These are phyloP conservation scores for Melaleuca quinquenervia DNA, from an alignment of 345 rosid genomes.

Conservation along the genomic window DNA sequence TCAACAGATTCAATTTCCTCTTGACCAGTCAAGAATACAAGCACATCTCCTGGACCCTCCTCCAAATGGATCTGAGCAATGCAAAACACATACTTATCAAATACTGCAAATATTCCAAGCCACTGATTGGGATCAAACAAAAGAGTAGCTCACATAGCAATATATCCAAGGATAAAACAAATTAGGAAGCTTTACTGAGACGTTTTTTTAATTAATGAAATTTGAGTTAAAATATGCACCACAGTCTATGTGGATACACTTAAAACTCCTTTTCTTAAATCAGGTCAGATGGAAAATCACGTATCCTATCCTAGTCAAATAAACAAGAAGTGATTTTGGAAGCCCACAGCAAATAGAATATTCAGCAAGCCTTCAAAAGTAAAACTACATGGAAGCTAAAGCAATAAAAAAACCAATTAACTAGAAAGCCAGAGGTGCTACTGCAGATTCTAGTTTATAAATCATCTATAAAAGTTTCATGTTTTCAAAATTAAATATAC, in stretches of 20 bases:
- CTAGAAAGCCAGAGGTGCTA: not conserved
- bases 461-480: not conserved
- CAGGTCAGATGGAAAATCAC: not conserved
- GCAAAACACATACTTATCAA: not conserved
- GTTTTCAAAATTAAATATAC: not conserved
- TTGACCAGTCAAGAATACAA: conserved; percentile 93
- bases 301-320: not conserved
- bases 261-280: not conserved
- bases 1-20: conserved; percentile 91
- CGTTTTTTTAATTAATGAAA: not conserved
- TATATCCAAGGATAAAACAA: not conserved
- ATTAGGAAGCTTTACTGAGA: not conserved
- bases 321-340: not conserved
- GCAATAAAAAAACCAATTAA: not conserved
- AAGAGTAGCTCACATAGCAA: not conserved
- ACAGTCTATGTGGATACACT: not conserved
- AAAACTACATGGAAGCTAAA: not conserved
- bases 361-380: not conserved
- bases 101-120: not conserved
- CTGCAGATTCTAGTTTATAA: not conserved
- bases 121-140: not conserved
- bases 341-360: not conserved
- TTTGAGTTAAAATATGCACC: not conserved
- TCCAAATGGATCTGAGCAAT: conserved; percentile 58
- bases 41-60: conserved; percentile 79